Conservation (phyloP, 768 basidiomycete species). For the Tricholomella constricta region DNA sequence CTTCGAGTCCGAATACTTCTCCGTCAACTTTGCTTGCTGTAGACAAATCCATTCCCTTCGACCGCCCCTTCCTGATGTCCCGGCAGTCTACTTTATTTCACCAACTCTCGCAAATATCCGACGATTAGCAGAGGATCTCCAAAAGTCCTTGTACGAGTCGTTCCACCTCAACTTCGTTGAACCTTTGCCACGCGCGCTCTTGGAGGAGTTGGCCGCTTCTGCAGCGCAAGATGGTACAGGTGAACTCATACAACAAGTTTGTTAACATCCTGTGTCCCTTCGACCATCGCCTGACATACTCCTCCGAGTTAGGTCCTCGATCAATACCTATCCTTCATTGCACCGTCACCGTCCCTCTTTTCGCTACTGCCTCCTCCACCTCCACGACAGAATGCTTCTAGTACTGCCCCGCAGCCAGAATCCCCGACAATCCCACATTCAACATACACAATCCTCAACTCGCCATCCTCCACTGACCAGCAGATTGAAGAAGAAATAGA, state of each 20-base stretch:
- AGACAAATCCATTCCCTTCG: conserved; percentile 91
- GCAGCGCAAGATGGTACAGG: conserved; percentile 84
- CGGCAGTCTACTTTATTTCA: conserved; percentile 94
- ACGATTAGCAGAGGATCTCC: conserved; percentile 92
- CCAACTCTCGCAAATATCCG: conserved; percentile 85
- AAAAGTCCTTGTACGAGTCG: conserved; percentile 86
- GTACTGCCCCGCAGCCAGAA: conserved; percentile 35
- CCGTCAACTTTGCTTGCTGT: conserved; percentile 5
- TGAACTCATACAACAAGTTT: conserved; percentile 78
- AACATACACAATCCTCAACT: conserved; percentile 88
- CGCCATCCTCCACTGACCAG: conserved; percentile 85
- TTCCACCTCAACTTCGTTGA: conserved; percentile 96
- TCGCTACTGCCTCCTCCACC: conserved; percentile 73
- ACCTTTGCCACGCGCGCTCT: conserved; percentile 80
- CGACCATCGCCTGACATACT: conserved; percentile 6
- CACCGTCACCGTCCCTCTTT: conserved; percentile 91
- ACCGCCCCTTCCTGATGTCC: conserved; percentile 91
- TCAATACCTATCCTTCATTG: conserved; percentile 95
- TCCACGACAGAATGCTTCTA: conserved; percentile 33
- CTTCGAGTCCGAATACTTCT: conserved; percentile 4
- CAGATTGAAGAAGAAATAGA: conserved; percentile 95
- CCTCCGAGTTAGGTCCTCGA: conserved; percentile 71
- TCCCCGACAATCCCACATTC: conserved; percentile 44
- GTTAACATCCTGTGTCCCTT: conserved; percentile 14
- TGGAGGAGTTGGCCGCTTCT: conserved; percentile 91